phyloP scores from a whole-genome alignment of 2,329 filamentous ascomycete species.

The Trichoderma oligosporum region DNA sequence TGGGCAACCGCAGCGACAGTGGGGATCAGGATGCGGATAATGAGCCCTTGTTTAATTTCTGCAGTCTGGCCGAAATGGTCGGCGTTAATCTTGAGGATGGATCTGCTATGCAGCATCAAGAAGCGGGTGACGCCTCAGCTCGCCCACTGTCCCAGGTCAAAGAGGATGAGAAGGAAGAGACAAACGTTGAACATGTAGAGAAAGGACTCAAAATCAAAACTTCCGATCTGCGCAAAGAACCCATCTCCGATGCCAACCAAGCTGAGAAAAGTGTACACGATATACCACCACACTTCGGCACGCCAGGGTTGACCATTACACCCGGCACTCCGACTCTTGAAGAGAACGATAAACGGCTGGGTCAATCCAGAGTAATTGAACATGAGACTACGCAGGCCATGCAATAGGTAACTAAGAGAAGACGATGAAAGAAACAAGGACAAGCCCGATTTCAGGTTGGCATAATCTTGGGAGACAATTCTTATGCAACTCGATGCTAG shows the following conservation, averaged over 20 bases:
- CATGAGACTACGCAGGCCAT: neutral
- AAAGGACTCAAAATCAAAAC: constrained; percentile 16
- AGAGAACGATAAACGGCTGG: constrained; percentile 43
- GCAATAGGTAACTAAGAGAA: neutral
- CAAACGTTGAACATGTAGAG: constrained; percentile 33
- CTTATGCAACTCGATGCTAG: too few relatives aligned
- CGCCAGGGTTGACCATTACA: constrained; percentile 47
- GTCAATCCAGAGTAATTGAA: constrained; percentile 32
- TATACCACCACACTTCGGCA: constrained; percentile 21
- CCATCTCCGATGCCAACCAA: neutral
- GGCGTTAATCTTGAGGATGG: constrained; percentile 57
- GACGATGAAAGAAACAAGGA: too few relatives aligned
- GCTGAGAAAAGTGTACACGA: neutral
- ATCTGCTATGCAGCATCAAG: constrained; percentile 30
- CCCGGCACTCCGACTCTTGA: constrained; percentile 45
- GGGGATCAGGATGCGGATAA: constrained; percentile 50
- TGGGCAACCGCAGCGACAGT: constrained; percentile 45
- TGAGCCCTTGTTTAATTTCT: constrained; percentile 89
- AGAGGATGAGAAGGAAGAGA: constrained; percentile 38
- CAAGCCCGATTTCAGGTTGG: too few relatives aligned
- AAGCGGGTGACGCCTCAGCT: constrained; percentile 21
- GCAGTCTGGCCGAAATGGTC: constrained; percentile 80
- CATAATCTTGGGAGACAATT: too few relatives aligned
- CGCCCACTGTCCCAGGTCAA: constrained; percentile 37
- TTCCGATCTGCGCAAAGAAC: constrained; percentile 1